Base-by-base conservation (phyloP, 2,329 filamentous ascomycete genomes). In the Apiospora aurea region DNA sequence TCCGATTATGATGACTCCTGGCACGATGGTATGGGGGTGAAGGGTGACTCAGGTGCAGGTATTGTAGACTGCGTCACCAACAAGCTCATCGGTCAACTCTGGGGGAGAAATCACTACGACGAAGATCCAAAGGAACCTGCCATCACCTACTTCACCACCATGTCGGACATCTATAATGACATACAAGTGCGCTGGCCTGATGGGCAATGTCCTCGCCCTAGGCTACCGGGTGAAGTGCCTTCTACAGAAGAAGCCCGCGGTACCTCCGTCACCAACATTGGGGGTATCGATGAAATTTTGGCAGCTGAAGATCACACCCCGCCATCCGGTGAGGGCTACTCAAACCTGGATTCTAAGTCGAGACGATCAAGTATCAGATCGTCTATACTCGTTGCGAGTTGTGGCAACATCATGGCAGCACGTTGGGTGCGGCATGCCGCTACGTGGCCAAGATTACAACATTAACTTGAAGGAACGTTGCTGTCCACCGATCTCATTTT, bases 161-260 rank as follows among this genome's bases (percentile, higher is more conserved):
- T 67, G 6, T 16, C 41, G 64, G 64, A 67, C 1, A 46, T 67
- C 24, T 46, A 26, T 5, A 41, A 67, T 18, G 64, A 67, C n/a
- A 67, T 67, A 11, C 38, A 67, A n/a, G 64, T 7, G 53, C 53
- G 53, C 16, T 61, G 53, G 53, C 53, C 53, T 38, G 53, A 29
- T 11, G 16, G 2, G 0, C 53, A 7, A 10, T 61, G 53, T 16
- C 10, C 53, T 7, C 53, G 53, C 1, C 53, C 53, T 1, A 61
- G 3, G 16, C 11, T 61, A 38, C 53, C 53, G 1, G 53, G 29
- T 8, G 53, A 61, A n/a, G 8, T n/a, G 13, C 8, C 7, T 57
- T n/a, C 29, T 2, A 11, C 53, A 8, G 29, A 61, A 10, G 26
- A 21, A 57, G 16, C 7, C 0, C 1, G 7, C 3, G 51, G 7